A percentile compares a stretch with the other conserved stretches of the same genome.
phyloP scores from a whole-genome alignment of 164 flowering plant species.

The Liquidambar formosana region DNA sequence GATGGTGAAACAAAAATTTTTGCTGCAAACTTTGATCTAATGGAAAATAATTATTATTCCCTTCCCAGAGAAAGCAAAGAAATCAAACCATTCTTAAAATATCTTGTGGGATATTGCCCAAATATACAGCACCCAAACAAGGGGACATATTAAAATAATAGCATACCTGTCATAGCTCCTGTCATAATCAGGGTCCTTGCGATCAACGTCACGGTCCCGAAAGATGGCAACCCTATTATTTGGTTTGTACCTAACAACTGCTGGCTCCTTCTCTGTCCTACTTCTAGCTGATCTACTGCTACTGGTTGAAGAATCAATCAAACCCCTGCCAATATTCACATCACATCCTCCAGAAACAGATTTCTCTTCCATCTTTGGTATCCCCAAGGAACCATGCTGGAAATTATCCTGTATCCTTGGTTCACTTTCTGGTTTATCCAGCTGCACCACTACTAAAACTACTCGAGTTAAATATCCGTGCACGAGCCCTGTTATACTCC shows the following conservation, averaged over 20 bases:
- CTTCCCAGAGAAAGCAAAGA: no score
- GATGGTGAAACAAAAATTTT: no score
- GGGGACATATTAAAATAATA: not conserved
- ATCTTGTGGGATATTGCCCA: no score
- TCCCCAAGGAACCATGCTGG: conserved; percentile 40
- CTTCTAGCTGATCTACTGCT: conserved; percentile 63
- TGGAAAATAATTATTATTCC: no score
- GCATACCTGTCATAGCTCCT: conserved; percentile 87
- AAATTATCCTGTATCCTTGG: conserved; percentile 38
- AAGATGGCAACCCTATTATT: conserved; percentile 91
- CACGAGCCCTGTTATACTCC: conserved; percentile 94
- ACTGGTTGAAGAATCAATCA: conserved; percentile 58
- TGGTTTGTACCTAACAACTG: conserved; percentile 60
- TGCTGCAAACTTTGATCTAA: no score
- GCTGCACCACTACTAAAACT: conserved; percentile 31
- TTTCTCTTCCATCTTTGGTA: conserved; percentile 55
- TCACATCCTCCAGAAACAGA: conserved; percentile 46
- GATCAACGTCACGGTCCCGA: conserved; percentile 90
- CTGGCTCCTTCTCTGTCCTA: conserved; percentile 69
- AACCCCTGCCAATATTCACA: conserved; percentile 43
- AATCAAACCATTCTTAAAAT: no score
- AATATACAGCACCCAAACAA: not conserved
- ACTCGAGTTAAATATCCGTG: conserved; percentile 74
- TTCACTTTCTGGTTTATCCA: conserved; percentile 55
- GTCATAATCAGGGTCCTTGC: conserved; percentile 95